Evolutionary conservation across 1,284 basidiomycete genomes (phyloP).

Genomic region (Malassezia cuniculi): DNA sequence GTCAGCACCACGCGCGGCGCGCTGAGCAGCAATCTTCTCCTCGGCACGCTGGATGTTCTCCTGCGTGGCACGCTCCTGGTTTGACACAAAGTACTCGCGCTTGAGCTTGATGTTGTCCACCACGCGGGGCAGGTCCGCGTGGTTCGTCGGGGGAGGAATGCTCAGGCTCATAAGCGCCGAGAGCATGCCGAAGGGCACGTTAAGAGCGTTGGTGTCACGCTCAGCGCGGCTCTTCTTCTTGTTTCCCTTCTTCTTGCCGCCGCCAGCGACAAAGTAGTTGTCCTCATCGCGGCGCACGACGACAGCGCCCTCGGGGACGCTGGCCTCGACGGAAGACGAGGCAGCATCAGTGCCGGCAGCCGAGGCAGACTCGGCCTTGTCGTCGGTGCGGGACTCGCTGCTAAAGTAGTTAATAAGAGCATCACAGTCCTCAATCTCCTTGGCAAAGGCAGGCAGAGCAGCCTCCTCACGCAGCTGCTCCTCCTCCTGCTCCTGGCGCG

Average conservation of each 20-base stretch:
- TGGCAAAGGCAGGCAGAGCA: slow-evolving; percentile 72
- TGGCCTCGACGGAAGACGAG: slow-evolving; percentile 58
- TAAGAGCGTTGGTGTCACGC: slow-evolving; percentile 48
- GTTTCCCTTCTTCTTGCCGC: slow-evolving; percentile 59
- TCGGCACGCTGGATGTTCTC: slow-evolving; percentile 42
- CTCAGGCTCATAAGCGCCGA: slow-evolving; percentile 74
- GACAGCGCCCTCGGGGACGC: slow-evolving; percentile 54
- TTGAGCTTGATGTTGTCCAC: slow-evolving; percentile 84
- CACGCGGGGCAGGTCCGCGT: slow-evolving; percentile 66
- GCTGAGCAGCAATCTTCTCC: slow-evolving; percentile 24
- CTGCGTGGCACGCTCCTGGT: slow-evolving; percentile 50
- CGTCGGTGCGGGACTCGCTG: slow-evolving; percentile 48
- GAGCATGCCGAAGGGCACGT: slow-evolving; percentile 73
- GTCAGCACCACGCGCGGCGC: slow-evolving; percentile 11
- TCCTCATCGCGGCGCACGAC: slow-evolving; percentile 70
- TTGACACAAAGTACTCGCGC: slow-evolving; percentile 77
- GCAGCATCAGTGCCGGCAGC: slow-evolving; percentile 65
- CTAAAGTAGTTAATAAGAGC: slow-evolving; percentile 80
- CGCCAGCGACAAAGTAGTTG: slow-evolving; percentile 66
- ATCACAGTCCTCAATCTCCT: slow-evolving; percentile 91
- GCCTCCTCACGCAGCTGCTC: slow-evolving; percentile 80
- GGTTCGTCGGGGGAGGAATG: slow-evolving; percentile 72
- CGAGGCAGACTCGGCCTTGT: slow-evolving; percentile 16
- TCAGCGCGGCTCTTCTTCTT: slow-evolving; percentile 30
- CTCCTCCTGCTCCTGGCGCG: slow-evolving; percentile 68